phyloP scores from a whole-genome alignment of 257 asterid genomes.

The Ilex aquifolium region DNA sequence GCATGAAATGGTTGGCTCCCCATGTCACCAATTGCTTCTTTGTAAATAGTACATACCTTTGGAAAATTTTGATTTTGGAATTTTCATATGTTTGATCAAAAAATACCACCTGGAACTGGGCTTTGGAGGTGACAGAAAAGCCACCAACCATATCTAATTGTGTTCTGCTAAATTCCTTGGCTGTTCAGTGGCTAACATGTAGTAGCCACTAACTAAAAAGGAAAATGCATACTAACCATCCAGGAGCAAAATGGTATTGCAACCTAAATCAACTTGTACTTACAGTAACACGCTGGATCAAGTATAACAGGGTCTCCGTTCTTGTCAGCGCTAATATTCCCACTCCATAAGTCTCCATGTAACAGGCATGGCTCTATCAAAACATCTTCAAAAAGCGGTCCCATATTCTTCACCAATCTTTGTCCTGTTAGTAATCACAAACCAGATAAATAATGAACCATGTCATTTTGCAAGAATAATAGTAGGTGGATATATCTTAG shows the following conservation, averaged over 20 bases:
- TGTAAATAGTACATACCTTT: no score
- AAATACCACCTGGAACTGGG: no score
- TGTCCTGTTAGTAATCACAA: constrained; percentile 32
- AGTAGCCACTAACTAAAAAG: background rate
- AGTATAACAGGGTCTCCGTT: constrained; percentile 89
- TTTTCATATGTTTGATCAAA: no score
- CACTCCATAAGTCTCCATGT: constrained; percentile 99
- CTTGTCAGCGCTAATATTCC: constrained; percentile 76
- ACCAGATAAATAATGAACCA: background rate
- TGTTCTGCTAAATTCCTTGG: no score
- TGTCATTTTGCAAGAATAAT: no score
- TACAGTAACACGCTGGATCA: constrained; percentile 97
- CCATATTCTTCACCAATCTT: constrained; percentile 78
- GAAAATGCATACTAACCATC: background rate
- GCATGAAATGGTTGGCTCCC: no score
- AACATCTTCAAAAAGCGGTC: constrained; percentile 62
- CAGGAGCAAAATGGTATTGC: background rate
- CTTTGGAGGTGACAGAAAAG: no score
- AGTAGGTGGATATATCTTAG: no score
- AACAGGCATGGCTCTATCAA: constrained; percentile 78
- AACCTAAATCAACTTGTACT: constrained; percentile 18
- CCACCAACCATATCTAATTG: no score
- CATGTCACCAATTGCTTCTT: no score
- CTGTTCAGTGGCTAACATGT: no score
- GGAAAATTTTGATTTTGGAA: no score